Evolutionary conservation across 495 filamentous ascomycete genomes (phyloP), one percentile per base, ranked within the genome.

Genomic region (Terfezia claveryi): DNA sequence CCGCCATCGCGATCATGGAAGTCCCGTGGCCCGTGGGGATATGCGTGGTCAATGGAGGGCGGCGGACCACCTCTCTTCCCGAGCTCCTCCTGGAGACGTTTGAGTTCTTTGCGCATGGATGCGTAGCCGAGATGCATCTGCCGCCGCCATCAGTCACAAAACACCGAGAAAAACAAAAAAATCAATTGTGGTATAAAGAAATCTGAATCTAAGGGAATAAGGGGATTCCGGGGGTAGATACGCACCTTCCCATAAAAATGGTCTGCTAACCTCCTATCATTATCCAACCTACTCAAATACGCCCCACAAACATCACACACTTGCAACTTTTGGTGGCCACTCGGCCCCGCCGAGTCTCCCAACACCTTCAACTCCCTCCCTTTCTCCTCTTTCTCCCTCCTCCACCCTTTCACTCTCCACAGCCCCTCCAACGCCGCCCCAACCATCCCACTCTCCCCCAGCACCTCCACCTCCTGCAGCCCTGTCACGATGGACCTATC

Each of bases 221-320:
- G 41, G n/a, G 36, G 20, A 20, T 20, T 20, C 20, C 20, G 20
- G 20, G n/a, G 20, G 20, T 20, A 20, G 2, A 20, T 20, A 38
- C 38, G 50, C 55, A 65, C 63, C 57, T 98, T 98, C 36, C 91
- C 91, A 67, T 93, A 96, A 68, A 98, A 98, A 64, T 98, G 91
- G 67, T 98, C 91, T 32, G 91, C 91, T 67, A 98, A 64, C 36
- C 91, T 73, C 17, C 91, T 76, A 64, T 98, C 91, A 63, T 98
- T 98, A 65, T 98, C 91, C 23, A 98, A 76, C 17, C 91, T 69
- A 54, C 77, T 82, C 54, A 98, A 73, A 65, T 98, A 98, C 4
- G 91, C 91, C 52, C 82, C 89, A 69, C 91, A 98, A 1, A 96
- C 92, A 68, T 98, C 91, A 74, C 91, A 98, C 17, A 98, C 91